Percentiles rank a stretch among this genome's conserved stretches.
Evolutionary conservation across 331 rosid species (phyloP).

Genomic region (Cucumis variabilis): DNA sequence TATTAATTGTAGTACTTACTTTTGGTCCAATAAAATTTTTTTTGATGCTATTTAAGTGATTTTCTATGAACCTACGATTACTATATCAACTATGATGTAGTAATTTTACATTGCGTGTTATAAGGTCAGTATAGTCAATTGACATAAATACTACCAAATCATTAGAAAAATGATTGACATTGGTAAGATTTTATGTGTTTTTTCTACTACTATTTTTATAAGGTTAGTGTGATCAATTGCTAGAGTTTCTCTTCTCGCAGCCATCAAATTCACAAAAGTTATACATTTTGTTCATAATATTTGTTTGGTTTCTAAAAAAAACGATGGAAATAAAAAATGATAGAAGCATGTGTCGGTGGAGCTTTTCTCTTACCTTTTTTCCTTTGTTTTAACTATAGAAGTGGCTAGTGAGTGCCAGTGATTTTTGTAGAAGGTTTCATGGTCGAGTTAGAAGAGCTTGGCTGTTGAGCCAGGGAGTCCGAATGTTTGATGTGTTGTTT

Average conservation of each 20-base stretch:
- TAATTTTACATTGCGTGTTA: too few species aligned
- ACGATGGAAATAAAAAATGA: background rate
- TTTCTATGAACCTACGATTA: too few species aligned
- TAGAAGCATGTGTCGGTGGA: background rate
- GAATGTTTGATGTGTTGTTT: conserved; percentile 20
- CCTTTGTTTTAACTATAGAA: background rate
- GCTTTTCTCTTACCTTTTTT: background rate
- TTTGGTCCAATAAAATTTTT: too few species aligned
- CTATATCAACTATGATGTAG: too few species aligned
- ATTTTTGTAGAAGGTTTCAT: conserved; percentile 15
- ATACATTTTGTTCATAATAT: background rate
- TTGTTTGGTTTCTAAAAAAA: background rate
- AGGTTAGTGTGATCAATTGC: too few species aligned
- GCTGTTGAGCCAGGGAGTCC: background rate
- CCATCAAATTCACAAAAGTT: conserved; percentile 12
- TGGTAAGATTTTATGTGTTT: too few species aligned
- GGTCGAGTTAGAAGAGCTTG: background rate
- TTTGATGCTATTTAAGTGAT: too few species aligned
- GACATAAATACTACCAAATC: too few species aligned
- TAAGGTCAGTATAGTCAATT: too few species aligned
- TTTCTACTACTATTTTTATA: too few species aligned
- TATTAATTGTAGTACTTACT: too few species aligned
- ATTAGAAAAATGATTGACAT: too few species aligned
- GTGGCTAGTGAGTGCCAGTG: conserved; percentile 1
- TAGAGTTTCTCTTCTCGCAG: conserved; percentile 22